A percentile compares a stretch with the other conserved stretches of the same genome.
Conservation (phyloP, 768 basidiomycete genomes). For the Leccinum truebloodii region DNA sequence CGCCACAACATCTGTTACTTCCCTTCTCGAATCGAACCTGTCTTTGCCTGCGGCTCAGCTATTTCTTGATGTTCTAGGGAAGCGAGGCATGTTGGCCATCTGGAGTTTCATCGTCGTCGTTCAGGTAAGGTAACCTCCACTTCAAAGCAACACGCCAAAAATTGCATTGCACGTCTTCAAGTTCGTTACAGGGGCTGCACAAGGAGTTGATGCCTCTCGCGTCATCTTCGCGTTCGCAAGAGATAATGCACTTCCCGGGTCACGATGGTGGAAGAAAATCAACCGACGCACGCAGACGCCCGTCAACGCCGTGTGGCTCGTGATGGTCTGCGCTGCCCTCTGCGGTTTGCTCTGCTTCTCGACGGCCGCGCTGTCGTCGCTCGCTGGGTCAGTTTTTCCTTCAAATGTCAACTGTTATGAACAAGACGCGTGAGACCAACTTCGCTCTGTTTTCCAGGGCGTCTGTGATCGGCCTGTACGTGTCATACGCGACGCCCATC, state of each 20-base stretch:
- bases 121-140: slow-evolving; percentile 34
- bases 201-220: slow-evolving; percentile 73
- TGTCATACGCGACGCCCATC: slow-evolving; percentile 62
- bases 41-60: slow-evolving; percentile 75
- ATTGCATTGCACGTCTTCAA: slow-evolving; percentile 22
- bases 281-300: slow-evolving; percentile 63
- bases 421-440: neutral
- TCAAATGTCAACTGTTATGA: neutral
- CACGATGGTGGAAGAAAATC: slow-evolving; percentile 66
- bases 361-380: slow-evolving; percentile 57
- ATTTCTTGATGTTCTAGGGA: slow-evolving; percentile 65
- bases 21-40: slow-evolving; percentile 47
- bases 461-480: slow-evolving; percentile 70
- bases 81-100: slow-evolving; percentile 67
- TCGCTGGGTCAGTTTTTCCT: slow-evolving; percentile 56
- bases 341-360: slow-evolving; percentile 71
- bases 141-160: neutral
- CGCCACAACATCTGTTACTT: slow-evolving; percentile 54
- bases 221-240: slow-evolving; percentile 78
- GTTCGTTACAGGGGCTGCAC: slow-evolving; percentile 77
- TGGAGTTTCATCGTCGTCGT: slow-evolving; percentile 73
- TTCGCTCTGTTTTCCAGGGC: slow-evolving; percentile 40
- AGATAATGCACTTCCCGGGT: slow-evolving; percentile 73
- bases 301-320: slow-evolving; percentile 76
- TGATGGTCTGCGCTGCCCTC: slow-evolving; percentile 54